phyloP scores from a whole-genome alignment of 2,329 filamentous ascomycete species.

The Aspergillus amoenus region DNA sequence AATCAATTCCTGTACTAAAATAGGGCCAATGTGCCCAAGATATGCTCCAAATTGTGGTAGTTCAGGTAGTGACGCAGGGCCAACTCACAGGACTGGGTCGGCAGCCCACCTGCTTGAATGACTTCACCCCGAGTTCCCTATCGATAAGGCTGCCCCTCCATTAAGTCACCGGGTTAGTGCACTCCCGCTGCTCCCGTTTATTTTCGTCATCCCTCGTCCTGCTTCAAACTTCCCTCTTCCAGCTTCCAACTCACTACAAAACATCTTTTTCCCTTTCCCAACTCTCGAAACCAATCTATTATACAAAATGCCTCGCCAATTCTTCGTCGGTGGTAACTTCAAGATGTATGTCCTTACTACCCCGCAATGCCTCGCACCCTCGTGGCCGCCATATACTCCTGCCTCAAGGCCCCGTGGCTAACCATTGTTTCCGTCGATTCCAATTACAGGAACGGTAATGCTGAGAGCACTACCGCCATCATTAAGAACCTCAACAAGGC shows the following conservation, averaged over 20 bases:
- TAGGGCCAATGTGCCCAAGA: neutral
- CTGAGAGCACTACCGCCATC: slow-evolving; percentile 86
- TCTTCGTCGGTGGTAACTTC: slow-evolving; percentile 98
- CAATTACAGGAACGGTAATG: slow-evolving; percentile 79
- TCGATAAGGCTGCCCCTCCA: slow-evolving; percentile 24
- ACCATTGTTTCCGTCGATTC: slow-evolving; percentile 26
- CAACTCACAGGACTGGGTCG: slow-evolving; percentile 7
- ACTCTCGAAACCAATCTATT: slow-evolving; percentile 11
- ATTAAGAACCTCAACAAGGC: slow-evolving; percentile 85
- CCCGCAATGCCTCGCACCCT: slow-evolving; percentile 27
- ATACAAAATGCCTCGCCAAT: slow-evolving; percentile 84
- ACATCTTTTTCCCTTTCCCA: slow-evolving; percentile 4
- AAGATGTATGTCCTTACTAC: slow-evolving; percentile 72
- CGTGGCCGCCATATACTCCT: neutral
- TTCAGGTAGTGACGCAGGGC: slow-evolving; percentile 1
- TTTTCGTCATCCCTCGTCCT: slow-evolving; percentile 16
- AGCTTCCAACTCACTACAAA: slow-evolving; percentile 1
- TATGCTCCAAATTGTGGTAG: neutral
- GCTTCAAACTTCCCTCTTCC: slow-evolving; percentile 5
- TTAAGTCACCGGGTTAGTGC: slow-evolving; percentile 7
- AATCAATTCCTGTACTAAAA: neutral
- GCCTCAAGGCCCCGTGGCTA: slow-evolving; percentile 2
- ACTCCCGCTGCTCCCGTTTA: slow-evolving; percentile 9
- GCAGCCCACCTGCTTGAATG: neutral
- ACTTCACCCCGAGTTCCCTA: slow-evolving; percentile 12